A percentile compares a stretch with the other conserved stretches of the same genome.
Evolutionary conservation across 805 yeast species (phyloP).

Genomic region (Debaryomyces castellii): DNA sequence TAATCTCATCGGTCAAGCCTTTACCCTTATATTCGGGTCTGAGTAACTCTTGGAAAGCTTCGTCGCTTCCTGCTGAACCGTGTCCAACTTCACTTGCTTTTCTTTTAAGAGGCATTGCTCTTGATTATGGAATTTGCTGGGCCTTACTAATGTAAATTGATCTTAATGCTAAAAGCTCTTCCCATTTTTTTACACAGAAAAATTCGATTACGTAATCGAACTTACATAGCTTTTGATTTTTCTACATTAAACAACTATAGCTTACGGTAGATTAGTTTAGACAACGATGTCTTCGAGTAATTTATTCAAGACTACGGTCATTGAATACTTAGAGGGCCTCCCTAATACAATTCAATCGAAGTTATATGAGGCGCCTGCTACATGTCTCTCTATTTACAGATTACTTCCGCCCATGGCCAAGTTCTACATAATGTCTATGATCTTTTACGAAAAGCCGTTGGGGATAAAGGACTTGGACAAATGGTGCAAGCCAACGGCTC

Average conservation of each 20-base stretch:
- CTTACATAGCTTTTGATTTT: not conserved
- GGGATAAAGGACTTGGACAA: slow-evolving; percentile 65
- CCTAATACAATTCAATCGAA: slow-evolving; percentile 84
- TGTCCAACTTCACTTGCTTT: slow-evolving; percentile 8
- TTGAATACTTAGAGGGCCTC: slow-evolving; percentile 84
- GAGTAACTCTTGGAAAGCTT: slow-evolving; percentile 71
- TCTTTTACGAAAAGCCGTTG: slow-evolving; percentile 76
- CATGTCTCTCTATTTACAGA: slow-evolving; percentile 91
- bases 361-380: slow-evolving; percentile 81
- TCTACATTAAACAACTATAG: too few species aligned
- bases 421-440: slow-evolving; percentile 81
- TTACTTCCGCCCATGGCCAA: slow-evolving; percentile 87
- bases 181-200: slow-evolving; percentile 2
- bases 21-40: slow-evolving; percentile 86
- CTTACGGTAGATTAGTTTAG: too few species aligned
- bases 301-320: slow-evolving; percentile 68
- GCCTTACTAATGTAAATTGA: not conserved
- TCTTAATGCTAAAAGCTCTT: not conserved
- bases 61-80: slow-evolving; percentile 39
- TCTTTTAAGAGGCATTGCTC: slow-evolving; percentile 13
- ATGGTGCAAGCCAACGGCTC: slow-evolving; percentile 69
- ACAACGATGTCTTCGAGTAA: slow-evolving; percentile 19
- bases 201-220: slow-evolving; percentile 4
- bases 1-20: slow-evolving; percentile 78
- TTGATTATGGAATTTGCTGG: not conserved